These are phyloP conservation scores for Aphanomyces euteiches DNA, from an alignment of 352 stramenopile species.

Conservation along the genomic window DNA sequence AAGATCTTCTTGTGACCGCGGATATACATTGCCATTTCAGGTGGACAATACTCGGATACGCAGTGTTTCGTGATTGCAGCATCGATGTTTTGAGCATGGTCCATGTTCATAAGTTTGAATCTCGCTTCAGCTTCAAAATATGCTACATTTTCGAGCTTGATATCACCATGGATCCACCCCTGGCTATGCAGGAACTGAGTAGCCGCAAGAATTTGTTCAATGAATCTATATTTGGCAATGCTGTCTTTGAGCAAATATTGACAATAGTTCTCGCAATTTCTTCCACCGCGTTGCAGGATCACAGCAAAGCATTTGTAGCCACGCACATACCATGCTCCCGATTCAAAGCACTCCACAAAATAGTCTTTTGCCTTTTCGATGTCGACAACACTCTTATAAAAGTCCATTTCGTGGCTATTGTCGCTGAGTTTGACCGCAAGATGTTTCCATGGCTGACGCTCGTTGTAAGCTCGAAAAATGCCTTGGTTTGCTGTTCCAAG, in stretches of 20 bases:
- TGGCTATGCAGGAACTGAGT: neutral
- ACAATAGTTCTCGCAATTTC: neutral
- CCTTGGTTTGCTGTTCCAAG: too few relatives aligned
- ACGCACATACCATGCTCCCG: neutral
- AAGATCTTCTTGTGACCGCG: neutral
- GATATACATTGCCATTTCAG: neutral
- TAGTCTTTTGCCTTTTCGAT: neutral
- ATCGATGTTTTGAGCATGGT: neutral
- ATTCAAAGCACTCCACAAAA: neutral
- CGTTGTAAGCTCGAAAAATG: too few relatives aligned
- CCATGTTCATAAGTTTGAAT: neutral
- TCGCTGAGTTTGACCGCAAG: neutral
- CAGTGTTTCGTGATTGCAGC: neutral
- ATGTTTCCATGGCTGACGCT: too few relatives aligned
- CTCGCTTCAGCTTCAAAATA: neutral
- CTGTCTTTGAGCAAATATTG: neutral
- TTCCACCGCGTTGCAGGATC: neutral
- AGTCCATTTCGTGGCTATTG: neutral
- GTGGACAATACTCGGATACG: neutral
- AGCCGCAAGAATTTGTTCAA: neutral
- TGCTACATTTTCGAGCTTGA: neutral
- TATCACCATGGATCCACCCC: neutral
- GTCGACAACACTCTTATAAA: neutral
- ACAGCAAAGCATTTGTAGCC: neutral
- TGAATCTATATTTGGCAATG: neutral